Percentiles rank a stretch among this genome's conserved stretches.
These are phyloP conservation scores for Chaetomium tenue DNA, from an alignment of 495 filamentous ascomycete genomes.

Conservation along the genomic window DNA sequence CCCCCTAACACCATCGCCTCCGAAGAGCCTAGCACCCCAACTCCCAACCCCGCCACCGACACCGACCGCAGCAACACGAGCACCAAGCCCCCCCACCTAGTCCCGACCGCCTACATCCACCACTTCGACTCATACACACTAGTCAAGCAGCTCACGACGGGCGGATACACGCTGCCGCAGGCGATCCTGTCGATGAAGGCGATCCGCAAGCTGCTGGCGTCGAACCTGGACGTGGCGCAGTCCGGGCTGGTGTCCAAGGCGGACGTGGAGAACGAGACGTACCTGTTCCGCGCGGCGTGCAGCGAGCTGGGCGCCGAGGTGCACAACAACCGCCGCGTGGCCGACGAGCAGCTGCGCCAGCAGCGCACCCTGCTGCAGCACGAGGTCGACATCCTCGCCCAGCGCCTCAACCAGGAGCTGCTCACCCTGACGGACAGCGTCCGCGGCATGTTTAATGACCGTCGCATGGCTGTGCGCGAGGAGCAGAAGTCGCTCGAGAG, in stretches of 20 bases:
- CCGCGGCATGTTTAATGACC: conserved; percentile 93
- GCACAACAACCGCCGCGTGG: conserved; percentile 56
- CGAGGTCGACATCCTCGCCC: conserved; percentile 87
- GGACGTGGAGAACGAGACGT: conserved; percentile 83
- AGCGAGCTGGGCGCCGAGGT: conserved; percentile 86
- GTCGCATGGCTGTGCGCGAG: conserved; percentile 84
- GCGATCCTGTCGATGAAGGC: conserved; percentile 84
- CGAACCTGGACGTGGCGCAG: conserved; percentile 77
- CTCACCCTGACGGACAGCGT: conserved; percentile 80
- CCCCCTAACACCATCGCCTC: conserved; percentile 2
- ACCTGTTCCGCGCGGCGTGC: conserved; percentile 91
- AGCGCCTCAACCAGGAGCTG: conserved; percentile 77
- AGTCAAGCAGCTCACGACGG: conserved; percentile 68
- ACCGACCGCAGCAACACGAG: neutral
- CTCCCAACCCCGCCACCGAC: conserved; percentile 1
- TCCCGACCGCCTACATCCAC: conserved; percentile 79
- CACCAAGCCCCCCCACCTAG: conserved; percentile 55
- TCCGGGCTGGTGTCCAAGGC: conserved; percentile 72
- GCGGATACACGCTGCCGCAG: conserved; percentile 68
- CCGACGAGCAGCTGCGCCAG: conserved; percentile 69
- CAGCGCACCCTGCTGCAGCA: conserved; percentile 84
- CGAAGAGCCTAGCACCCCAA: conserved; percentile 37
- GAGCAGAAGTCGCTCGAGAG: conserved; percentile 81
- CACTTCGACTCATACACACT: conserved; percentile 94
- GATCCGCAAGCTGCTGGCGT: conserved; percentile 67